phyloP scores from a whole-genome alignment of 306 rosid genomes.

The Bauhinia variegata region DNA sequence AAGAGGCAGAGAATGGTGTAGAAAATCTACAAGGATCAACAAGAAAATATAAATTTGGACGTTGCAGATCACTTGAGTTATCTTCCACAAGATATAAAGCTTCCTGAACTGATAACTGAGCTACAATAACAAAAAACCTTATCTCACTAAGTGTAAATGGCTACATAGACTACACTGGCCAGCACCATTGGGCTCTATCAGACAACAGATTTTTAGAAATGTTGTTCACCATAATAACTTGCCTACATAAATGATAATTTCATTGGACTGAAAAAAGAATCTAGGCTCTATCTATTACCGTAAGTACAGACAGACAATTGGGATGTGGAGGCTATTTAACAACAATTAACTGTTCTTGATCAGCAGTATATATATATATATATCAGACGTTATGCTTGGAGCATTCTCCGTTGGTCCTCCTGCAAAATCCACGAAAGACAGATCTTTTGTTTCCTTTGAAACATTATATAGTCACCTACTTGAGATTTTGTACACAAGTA shows the following conservation, averaged over 20 bases:
- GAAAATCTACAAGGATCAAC: slow-evolving; percentile 5
- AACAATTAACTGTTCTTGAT: background rate
- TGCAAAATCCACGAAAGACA: too few relatives aligned
- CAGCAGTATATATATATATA: background rate
- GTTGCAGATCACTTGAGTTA: background rate
- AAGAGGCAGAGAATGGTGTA: background rate
- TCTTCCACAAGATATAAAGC: too few relatives aligned
- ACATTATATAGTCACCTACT: background rate
- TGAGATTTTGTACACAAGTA: background rate
- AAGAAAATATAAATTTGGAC: slow-evolving; percentile 2
- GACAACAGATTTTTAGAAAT: too few relatives aligned
- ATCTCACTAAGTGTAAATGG: too few relatives aligned
- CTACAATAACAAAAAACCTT: too few relatives aligned
- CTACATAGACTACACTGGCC: too few relatives aligned
- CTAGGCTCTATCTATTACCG: background rate
- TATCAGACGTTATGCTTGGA: slow-evolving; percentile 7
- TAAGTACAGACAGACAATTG: background rate
- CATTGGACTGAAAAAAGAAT: background rate
- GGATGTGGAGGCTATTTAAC: background rate
- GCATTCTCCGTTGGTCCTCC: too few relatives aligned
- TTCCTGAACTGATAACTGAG: too few relatives aligned
- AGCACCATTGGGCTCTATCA: too few relatives aligned
- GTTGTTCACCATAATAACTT: too few relatives aligned
- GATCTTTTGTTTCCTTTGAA: background rate
- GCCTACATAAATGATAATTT: background rate